These are phyloP conservation scores for Pichia paraexigua DNA, from an alignment of 805 yeast species.

Conservation along the genomic window DNA sequence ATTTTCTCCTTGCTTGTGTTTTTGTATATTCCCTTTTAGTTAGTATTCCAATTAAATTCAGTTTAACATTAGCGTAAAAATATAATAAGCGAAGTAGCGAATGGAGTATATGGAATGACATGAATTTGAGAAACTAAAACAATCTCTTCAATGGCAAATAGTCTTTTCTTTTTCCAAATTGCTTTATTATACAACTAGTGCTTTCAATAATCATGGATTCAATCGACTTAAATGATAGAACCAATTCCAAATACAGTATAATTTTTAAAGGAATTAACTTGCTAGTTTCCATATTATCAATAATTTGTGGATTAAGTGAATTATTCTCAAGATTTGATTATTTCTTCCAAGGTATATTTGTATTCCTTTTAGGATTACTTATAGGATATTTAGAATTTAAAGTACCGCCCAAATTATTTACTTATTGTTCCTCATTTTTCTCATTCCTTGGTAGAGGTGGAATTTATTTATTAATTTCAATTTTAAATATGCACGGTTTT, in stretches of 20 bases:
- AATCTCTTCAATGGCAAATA: neutral
- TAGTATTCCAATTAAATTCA: neutral
- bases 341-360: slow-evolving; percentile 52
- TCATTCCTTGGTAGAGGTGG: slow-evolving; percentile 69
- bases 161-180: neutral
- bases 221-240: neutral
- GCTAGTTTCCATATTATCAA: slow-evolving; percentile 21
- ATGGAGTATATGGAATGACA: neutral
- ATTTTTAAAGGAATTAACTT: neutral
- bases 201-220: neutral
- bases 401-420: slow-evolving; percentile 52
- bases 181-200: neutral
- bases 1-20: neutral
- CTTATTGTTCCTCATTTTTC: slow-evolving; percentile 60
- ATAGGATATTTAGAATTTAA: slow-evolving; percentile 41
- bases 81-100: neutral
- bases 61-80: neutral
- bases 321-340: slow-evolving; percentile 32
- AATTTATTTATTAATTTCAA: slow-evolving; percentile 47
- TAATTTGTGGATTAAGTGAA: slow-evolving; percentile 42
- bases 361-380: slow-evolving; percentile 45
- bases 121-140: neutral
- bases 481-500: slow-evolving; percentile 42
- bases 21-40: neutral
- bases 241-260: neutral